Percentiles rank a stretch among this genome's conserved stretches.
These are phyloP conservation scores for Starmerella lactis-condensi DNA, from an alignment of 805 yeast genomes.

Conservation along the genomic window DNA sequence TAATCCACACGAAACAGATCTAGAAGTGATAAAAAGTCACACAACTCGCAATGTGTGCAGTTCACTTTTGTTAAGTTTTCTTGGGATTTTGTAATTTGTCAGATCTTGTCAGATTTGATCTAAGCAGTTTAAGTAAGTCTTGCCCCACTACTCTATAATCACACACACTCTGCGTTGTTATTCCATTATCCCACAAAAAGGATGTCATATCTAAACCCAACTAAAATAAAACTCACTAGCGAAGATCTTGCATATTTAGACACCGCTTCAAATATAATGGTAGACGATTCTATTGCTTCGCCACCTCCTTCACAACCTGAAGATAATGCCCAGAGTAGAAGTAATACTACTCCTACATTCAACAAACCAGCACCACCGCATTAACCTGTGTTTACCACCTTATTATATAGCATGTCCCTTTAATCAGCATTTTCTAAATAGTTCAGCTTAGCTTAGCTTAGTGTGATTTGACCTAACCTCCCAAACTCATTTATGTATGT, in stretches of 20 bases:
- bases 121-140: not conserved
- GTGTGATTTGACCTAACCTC: no score
- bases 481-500: no score
- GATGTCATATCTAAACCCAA: conserved; percentile 25
- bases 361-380: not conserved
- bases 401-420: not conserved
- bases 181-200: not conserved
- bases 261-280: no score
- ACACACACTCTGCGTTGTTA: not conserved
- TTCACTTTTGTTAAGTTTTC: not conserved
- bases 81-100: not conserved
- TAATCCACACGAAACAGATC: not conserved
- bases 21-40: not conserved
- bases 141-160: not conserved
- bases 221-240: conserved; percentile 39
- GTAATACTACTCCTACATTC: not conserved
- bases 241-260: conserved; percentile 27
- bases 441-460: no score
- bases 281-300: no score
- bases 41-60: not conserved
- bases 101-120: not conserved
- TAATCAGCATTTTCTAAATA: no score
- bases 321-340: not conserved
- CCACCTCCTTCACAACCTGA: no score
- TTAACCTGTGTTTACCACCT: not conserved